phyloP scores from a whole-genome alignment of 306 rosid genomes.

The Cyclanthera cordifolia region DNA sequence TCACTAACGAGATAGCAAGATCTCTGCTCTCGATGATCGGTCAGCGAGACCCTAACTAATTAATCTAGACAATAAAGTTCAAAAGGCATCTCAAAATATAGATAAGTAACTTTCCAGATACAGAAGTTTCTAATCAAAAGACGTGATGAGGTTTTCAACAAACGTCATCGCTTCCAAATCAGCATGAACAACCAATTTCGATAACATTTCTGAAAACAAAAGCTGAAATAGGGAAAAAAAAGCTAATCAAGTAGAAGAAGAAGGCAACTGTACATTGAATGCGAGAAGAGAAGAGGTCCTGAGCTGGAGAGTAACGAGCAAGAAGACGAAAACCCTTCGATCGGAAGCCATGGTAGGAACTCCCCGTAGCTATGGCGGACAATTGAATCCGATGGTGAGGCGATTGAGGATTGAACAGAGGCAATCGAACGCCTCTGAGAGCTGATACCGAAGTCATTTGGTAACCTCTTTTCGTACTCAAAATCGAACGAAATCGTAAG shows the following conservation, averaged over 20 bases:
- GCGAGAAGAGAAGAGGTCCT: slow-evolving; percentile 60
- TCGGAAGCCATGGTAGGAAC: slow-evolving; percentile 19
- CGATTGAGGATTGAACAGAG: slow-evolving; percentile 30
- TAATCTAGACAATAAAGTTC: too few relatives aligned
- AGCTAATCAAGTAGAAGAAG: not conserved
- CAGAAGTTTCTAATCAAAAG: not conserved
- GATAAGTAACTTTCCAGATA: too few relatives aligned
- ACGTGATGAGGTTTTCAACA: not conserved
- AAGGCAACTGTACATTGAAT: slow-evolving; percentile 40
- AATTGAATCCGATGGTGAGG: slow-evolving; percentile 19
- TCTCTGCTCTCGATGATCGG: too few relatives aligned
- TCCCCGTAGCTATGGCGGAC: not conserved
- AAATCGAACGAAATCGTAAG: not conserved
- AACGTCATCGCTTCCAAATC: not conserved
- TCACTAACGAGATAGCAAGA: too few relatives aligned
- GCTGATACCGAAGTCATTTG: slow-evolving; percentile 60
- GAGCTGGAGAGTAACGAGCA: slow-evolving; percentile 70
- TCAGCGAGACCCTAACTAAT: too few relatives aligned
- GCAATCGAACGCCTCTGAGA: slow-evolving; percentile 41
- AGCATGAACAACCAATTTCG: not conserved
- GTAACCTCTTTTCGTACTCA: not conserved
- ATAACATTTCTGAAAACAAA: not conserved
- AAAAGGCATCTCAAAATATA: too few relatives aligned
- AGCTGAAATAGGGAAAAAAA: not conserved
- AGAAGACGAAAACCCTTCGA: slow-evolving; percentile 38